Evolutionary conservation across 164 flowering plant genomes (phyloP), one percentile per base, ranked within the genome.

Genomic region (Liquidambar formosana): DNA sequence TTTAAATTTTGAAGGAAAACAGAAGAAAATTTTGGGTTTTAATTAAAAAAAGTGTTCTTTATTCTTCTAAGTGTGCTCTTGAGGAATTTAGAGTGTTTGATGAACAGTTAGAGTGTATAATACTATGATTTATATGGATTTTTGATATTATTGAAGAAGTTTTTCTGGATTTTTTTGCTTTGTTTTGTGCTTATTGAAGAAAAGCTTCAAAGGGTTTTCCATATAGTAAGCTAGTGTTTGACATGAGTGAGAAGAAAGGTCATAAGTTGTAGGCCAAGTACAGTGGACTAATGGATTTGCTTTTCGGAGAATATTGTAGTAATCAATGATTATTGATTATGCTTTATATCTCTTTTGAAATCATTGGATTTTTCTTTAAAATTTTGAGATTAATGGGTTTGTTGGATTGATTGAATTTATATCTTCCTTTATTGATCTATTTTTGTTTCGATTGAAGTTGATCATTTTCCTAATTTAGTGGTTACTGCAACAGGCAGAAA

Each of bases 401-500:
- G 45, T 54, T 75, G 67, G 57, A 33, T 59, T 63, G 57, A 33
- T 59, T 63, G 41, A 33, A 57, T 48, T 67, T 13, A 47, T 27
- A 21, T 69, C 33, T 63, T 58, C n/a, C 54, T 18, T 43, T 1
- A 46, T 16, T 63, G 53, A 33, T 57, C 53, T 26, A 2, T 45
- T 49, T 63, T 1, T 23, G 2, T 19, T 71, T 48, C 4, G 21
- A 23, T 1, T 11, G 23, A 45, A 21, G 1, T 27, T 28, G 52
- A 44, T 56, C 26, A 57, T n/a, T 64, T 64, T 61, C 51, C 71
- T 70, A 44, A 63, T 70, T 10, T 63, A 47, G 64, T 71, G 69
- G 69, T 67, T 67, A 52, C 69, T 63, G 69, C 65, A 71, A 49
- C 61, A 65, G 74, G 78, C 74, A 61, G 73, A 19, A 66, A 57